Evolutionary conservation across 495 filamentous ascomycete genomes (phyloP), one percentile per base, ranked within the genome.

Genomic region (Aspergillus indologenus): DNA sequence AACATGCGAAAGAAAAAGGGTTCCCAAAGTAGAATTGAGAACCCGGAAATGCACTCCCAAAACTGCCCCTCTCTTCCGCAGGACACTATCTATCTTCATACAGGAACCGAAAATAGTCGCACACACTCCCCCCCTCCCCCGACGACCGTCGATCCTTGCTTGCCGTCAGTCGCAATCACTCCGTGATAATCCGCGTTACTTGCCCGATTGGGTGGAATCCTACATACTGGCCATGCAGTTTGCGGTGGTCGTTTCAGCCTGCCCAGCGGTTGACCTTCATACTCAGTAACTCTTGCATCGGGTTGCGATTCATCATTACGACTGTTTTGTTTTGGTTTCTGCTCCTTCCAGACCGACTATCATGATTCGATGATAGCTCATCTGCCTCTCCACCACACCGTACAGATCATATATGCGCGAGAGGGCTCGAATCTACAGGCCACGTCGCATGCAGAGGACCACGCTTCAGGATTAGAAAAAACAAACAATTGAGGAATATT

Each of bases 201-300:
- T 65, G 21, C 63, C 63, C 34, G 50, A 58, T 58, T 26, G 18
- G 50, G 60, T 45, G 58, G 61, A 59, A 61, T 66, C 55, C 58
- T 63, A 58, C 64, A 66, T 66, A 59, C 34, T 40, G 34, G 34
- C 34, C 34, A 40, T 40, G 34, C 34, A 40, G 34, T 40, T 40
- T 40, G 34, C 34, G 34, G 34, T 40, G 34, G 34, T 14, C 34
- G 34, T 40, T 40, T 40, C 34, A 40, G 34, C 34, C 34, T 14
- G 34, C 34, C 26, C 26, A 29, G 26, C 26, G 26, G 3, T 29
- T 29, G 26, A 29, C 26, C 26, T 29, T 29, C 26, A 29, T n/a
- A n/a, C n/a, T 29, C 4, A 29, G 26, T 40, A 40, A 7, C 34
- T 40, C 34, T 40, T 40, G 34, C 34, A 4, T 40, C 34, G 34